These are phyloP conservation scores for Paecilomyces dactylethromorphus DNA, from an alignment of 2,329 filamentous ascomycete species.

Conservation along the genomic window DNA sequence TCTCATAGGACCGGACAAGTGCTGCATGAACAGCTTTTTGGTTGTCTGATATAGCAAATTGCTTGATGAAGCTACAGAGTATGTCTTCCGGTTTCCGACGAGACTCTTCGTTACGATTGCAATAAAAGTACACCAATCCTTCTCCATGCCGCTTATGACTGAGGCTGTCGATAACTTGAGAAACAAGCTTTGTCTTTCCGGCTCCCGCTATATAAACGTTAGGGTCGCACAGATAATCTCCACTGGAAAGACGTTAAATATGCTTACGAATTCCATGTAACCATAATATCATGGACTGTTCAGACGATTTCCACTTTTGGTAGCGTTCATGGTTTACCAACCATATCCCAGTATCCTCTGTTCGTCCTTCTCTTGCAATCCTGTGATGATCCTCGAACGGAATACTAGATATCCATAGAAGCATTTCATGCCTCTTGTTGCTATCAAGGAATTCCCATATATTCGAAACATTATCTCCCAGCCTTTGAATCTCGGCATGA, in stretches of 20 bases:
- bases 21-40: neutral
- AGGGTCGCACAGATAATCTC: too few relatives aligned
- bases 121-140: constrained; percentile 9
- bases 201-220: constrained; percentile 4
- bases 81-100: constrained; percentile 4
- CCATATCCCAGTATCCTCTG: constrained; percentile 13
- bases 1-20: constrained; percentile 2
- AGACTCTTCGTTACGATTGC: constrained; percentile 7
- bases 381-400: constrained; percentile 13
- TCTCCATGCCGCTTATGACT: neutral
- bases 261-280: constrained; percentile 17
- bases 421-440: constrained; percentile 4
- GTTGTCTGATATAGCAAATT: constrained; percentile 4
- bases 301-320: constrained; percentile 10
- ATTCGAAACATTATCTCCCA: too few relatives aligned
- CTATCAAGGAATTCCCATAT: too few relatives aligned
- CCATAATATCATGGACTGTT: constrained; percentile 14
- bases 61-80: constrained; percentile 6
- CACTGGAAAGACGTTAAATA: neutral
- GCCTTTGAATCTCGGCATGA: too few relatives aligned
- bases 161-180: constrained; percentile 5
- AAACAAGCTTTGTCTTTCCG: constrained; percentile 10
- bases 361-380: constrained; percentile 6
- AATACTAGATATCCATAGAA: constrained; percentile 18
- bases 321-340: constrained; percentile 9